A percentile compares a stretch with the other conserved stretches of the same genome.
phyloP scores from a whole-genome alignment of 345 rosid genomes.

The Camelina hispida region DNA sequence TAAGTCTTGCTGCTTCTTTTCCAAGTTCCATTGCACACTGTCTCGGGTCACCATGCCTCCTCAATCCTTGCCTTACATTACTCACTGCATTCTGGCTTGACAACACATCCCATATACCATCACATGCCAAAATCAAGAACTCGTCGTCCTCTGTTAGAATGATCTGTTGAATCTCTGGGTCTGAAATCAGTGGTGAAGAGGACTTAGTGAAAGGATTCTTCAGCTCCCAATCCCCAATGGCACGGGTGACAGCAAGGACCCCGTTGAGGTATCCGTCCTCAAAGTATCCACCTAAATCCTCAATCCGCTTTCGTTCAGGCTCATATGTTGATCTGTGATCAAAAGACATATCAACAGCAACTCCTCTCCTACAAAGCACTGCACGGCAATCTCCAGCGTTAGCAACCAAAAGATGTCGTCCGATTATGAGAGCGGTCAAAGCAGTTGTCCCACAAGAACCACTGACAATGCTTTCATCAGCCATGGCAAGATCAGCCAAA shows the following conservation, averaged over 20 bases:
- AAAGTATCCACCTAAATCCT: constrained; percentile 69
- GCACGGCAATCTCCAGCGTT: constrained; percentile 96
- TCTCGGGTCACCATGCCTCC: constrained; percentile 73
- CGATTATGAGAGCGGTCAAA: constrained; percentile 80
- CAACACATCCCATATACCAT: constrained; percentile 87
- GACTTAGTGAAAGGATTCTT: constrained; percentile 49
- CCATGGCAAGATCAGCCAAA: constrained; percentile 74
- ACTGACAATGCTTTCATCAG: constrained; percentile 55
- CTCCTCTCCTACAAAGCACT: constrained; percentile 69
- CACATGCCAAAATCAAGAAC: constrained; percentile 79
- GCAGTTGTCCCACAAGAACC: constrained; percentile 88
- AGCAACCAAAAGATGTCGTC: constrained; percentile 79
- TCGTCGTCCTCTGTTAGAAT: constrained; percentile 73
- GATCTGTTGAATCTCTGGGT: constrained; percentile 74
- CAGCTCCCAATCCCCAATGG: constrained; percentile 79
- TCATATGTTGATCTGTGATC: constrained; percentile 76
- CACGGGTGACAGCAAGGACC: constrained; percentile 71
- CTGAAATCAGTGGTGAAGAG: constrained; percentile 74
- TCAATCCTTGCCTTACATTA: constrained; percentile 71
- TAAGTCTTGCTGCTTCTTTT: constrained; percentile 72
- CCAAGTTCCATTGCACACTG: constrained; percentile 73
- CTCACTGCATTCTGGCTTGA: constrained; percentile 81
- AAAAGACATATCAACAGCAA: constrained; percentile 68
- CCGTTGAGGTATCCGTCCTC: constrained; percentile 80
- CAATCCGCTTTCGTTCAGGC: constrained; percentile 62